phyloP scores from a whole-genome alignment of 1,284 basidiomycete genomes.

The Taiwanofungus camphoratus region DNA sequence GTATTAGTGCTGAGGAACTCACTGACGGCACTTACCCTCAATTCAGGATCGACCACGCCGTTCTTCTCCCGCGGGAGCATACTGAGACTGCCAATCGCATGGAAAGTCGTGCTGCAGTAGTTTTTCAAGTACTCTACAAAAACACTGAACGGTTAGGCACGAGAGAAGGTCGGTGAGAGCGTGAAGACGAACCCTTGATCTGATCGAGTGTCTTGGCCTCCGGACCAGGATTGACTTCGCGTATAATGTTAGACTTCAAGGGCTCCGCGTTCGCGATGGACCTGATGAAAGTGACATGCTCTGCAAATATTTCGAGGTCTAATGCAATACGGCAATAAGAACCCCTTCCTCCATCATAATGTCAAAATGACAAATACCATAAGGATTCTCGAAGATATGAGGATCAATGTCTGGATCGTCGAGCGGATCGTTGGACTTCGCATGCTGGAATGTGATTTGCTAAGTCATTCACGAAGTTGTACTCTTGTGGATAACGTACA shows the following conservation, averaged over 20 bases:
- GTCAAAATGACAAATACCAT: constrained; percentile 30
- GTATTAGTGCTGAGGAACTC: no score
- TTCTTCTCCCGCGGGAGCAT: constrained; percentile 24
- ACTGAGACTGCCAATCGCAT: constrained; percentile 25
- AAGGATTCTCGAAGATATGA: constrained; percentile 39
- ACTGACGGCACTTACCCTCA: constrained; percentile 23
- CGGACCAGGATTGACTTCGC: constrained; percentile 33
- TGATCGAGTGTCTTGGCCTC: constrained; percentile 16
- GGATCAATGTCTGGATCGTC: constrained; percentile 41
- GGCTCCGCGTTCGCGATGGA: constrained; percentile 35
- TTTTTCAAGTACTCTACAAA: constrained; percentile 23
- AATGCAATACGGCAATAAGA: no score
- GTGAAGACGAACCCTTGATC: constrained; percentile 19
- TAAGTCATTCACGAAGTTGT: background rate
- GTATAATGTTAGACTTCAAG: constrained; percentile 33
- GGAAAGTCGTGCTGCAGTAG: constrained; percentile 22
- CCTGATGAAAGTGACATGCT: constrained; percentile 42
- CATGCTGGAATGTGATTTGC: constrained; percentile 27
- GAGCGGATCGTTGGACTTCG: constrained; percentile 32
- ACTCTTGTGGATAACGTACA: constrained; percentile 17
- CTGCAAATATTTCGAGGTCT: constrained; percentile 39
- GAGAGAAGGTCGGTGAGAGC: no score
- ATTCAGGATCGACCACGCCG: constrained; percentile 25
- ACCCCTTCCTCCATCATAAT: background rate
- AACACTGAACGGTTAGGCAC: no score